Conservation (phyloP, 306 rosid species). For the Medicago arabica region DNA sequence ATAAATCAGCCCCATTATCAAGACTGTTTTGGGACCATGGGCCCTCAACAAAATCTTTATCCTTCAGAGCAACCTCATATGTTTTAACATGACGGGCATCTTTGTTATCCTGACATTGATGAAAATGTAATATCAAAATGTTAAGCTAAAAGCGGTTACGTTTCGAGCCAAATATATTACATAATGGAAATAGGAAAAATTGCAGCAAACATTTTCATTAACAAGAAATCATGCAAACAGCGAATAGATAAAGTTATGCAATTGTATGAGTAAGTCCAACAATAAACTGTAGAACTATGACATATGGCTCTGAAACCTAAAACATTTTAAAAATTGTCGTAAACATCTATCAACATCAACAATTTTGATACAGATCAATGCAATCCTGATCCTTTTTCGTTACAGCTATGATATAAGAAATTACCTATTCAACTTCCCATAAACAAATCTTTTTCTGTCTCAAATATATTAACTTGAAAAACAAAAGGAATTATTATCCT, state of each 20-base stretch:
- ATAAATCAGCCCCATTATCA: slow-evolving; percentile 92
- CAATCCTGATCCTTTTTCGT: neutral
- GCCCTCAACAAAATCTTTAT: slow-evolving; percentile 96
- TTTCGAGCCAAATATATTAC: neutral
- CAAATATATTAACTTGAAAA: slow-evolving; percentile 9
- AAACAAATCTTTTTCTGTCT: neutral
- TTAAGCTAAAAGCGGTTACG: slow-evolving; percentile 1
- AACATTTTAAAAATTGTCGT: neutral
- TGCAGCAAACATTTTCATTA: slow-evolving; percentile 7
- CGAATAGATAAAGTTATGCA: neutral
- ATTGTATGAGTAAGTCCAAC: neutral
- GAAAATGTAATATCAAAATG: slow-evolving; percentile 34
- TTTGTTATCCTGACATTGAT: slow-evolving; percentile 83
- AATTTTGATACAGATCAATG: neutral
- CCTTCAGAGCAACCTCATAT: slow-evolving; percentile 94
- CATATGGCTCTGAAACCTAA: slow-evolving; percentile 17
- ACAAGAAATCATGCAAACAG: slow-evolving; percentile 1
- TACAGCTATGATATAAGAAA: neutral
- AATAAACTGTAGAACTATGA: slow-evolving; percentile 33
- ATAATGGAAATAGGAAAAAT: neutral
- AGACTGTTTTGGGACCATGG: slow-evolving; percentile 97
- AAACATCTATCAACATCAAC: neutral
- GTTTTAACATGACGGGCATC: slow-evolving; percentile 98
- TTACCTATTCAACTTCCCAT: neutral
- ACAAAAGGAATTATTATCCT: neutral